Evolutionary conservation across 371 early-diverging fungal genomes (phyloP).

Genomic region (Chytridium lagenaria): DNA sequence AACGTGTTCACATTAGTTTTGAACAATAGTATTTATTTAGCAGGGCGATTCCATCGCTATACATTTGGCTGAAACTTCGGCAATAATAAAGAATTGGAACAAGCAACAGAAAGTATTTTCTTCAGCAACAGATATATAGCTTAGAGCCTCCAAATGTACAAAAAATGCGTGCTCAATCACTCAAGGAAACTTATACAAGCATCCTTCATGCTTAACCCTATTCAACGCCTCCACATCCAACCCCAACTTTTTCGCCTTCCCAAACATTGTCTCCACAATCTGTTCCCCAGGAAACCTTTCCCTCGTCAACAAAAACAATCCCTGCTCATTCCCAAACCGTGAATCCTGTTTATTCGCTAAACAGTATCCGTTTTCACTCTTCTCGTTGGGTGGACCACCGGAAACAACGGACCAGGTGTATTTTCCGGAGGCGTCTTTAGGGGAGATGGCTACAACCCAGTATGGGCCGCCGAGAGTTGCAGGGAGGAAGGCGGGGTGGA

Average conservation of each 20-base stretch:
- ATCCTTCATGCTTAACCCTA: constrained; percentile 2
- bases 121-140: no score
- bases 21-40: no score
- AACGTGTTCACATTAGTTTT: no score
- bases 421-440: neutral
- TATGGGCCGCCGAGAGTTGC: constrained; percentile 9
- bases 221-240: constrained; percentile 2
- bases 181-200: constrained; percentile 6
- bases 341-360: neutral
- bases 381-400: constrained; percentile 8
- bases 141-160: no score
- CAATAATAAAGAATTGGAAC: no score
- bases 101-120: no score
- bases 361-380: neutral
- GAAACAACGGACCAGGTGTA: constrained; percentile 13
- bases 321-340: neutral
- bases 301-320: constrained; percentile 5
- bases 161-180: no score
- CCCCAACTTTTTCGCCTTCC: neutral
- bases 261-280: neutral
- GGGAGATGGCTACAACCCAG: constrained; percentile 12
- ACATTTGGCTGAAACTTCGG: no score
- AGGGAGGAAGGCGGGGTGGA: constrained; percentile 16
- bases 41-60: no score
- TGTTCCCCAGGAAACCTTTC: neutral